Evolutionary conservation across 1,284 basidiomycete genomes (phyloP), one percentile per base, ranked within the genome.

Genomic region (Leccinum fuscescens): DNA sequence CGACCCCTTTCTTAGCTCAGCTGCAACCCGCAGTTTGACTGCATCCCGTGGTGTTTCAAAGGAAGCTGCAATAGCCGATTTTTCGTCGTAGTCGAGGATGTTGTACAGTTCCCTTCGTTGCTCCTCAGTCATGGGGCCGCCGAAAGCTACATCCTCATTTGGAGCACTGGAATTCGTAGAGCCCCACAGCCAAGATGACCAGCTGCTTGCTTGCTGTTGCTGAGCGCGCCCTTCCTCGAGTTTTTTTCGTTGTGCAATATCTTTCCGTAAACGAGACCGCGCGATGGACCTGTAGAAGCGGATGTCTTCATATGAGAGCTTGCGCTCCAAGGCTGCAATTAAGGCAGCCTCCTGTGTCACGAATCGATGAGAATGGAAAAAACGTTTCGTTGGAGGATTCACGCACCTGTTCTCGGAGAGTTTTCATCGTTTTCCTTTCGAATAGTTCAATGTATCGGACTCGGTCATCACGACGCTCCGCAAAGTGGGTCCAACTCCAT

Each of bases 241-340:
- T 61, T 81, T 83, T 69, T 85, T 85, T 52, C 85, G 83, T 27
- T 88, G 78, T 1, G 85, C 90, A 35, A 86, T 81, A 68, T 99
- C 94, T 71, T 97, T 95, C 66, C 90, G 89, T 15, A 98, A 79
- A 66, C 90, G 89, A 6, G 93, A 94, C 7, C 94, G 88, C 1
- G 95, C 94, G 62, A 99, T 94, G 3, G 96, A 98, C 24, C 97
- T 88, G 78, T 98, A 99, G 77, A 98, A 98, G 11, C 97, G 90
- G 57, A 99, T 92, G 69, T 99, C 97, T 72, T 98, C 94, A 71
- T 98, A 99, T 1, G 87, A 84, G 11, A 99, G 81, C 72, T 93
- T 93, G 66, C 76, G 79, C 73, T 99, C 98, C 56, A 99, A 78
- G 1, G 78, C 80, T 53, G 86, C 82, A 27, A 98, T 77, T 5